phyloP scores from a whole-genome alignment of 2,329 filamentous ascomycete genomes.

The Aspergillus pseudoterreus region DNA sequence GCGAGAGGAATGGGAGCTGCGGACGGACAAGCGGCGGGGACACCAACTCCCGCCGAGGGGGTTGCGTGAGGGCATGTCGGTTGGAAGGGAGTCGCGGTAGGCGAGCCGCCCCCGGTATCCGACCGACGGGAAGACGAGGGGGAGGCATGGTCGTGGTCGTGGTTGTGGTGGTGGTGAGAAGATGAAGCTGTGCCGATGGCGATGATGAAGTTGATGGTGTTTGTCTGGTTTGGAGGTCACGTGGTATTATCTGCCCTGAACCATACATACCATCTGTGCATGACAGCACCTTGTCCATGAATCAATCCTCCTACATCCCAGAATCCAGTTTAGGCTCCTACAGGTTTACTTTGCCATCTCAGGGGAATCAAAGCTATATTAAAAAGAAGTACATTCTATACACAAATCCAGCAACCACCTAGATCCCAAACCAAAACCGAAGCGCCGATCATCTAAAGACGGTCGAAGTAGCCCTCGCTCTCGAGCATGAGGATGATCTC shows the following conservation, averaged over 20 bases:
- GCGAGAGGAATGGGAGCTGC: conserved; percentile 63
- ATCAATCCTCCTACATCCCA: too few relatives aligned
- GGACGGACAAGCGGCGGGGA: conserved; percentile 52
- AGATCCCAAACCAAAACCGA: conserved; percentile 13
- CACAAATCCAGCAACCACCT: conserved; percentile 9
- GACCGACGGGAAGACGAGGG: conserved; percentile 32
- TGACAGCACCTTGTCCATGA: too few relatives aligned
- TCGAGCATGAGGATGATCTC: conserved; percentile 93
- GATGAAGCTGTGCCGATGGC: background rate
- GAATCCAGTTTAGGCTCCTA: too few relatives aligned
- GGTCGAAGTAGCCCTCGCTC: conserved; percentile 80
- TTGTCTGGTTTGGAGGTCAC: background rate
- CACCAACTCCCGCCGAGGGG: conserved; percentile 50
- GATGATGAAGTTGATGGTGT: background rate
- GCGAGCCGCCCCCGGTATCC: conserved; percentile 38
- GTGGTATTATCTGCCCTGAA: background rate
- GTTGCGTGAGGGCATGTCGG: conserved; percentile 17
- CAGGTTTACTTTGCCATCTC: too few relatives aligned
- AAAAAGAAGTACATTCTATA: conserved; percentile 19
- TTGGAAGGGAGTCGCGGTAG: conserved; percentile 34
- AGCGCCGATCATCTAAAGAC: conserved; percentile 32
- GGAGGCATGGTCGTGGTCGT: conserved; percentile 24
- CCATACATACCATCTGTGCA: too few relatives aligned
- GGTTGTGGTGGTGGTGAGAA: conserved; percentile 9
- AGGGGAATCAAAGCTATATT: conserved; percentile 20